Conservation (phyloP, 192 early-diverging fungal genomes). For the Gaertneriomyces semiglobifer region DNA sequence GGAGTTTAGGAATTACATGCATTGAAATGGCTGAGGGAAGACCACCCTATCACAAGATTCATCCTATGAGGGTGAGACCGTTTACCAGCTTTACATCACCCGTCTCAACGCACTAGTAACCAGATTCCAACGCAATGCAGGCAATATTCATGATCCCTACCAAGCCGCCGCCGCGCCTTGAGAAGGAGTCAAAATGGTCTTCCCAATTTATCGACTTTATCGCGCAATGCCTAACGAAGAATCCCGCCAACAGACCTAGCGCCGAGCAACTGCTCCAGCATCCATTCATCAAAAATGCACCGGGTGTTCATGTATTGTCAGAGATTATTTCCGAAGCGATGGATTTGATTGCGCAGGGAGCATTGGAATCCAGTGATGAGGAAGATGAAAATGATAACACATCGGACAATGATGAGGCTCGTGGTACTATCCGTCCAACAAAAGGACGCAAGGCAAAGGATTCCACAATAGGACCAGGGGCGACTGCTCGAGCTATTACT, state of each 20-base stretch:
- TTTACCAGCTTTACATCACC: neutral
- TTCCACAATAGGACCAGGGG: conserved; percentile 13
- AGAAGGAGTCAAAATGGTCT: conserved; percentile 44
- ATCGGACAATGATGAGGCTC: conserved; percentile 19
- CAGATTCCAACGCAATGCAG: neutral
- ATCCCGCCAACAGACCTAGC: conserved; percentile 47
- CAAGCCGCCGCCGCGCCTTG: conserved; percentile 57
- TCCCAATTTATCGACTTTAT: conserved; percentile 50
- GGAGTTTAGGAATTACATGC: conserved; percentile 60
- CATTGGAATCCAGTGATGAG: conserved; percentile 22
- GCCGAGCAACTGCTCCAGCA: conserved; percentile 51
- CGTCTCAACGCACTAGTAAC: neutral
- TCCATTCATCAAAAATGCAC: conserved; percentile 41
- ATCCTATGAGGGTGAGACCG: conserved; percentile 50
- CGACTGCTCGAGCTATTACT: neutral
- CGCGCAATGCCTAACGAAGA: conserved; percentile 54
- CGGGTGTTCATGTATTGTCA: conserved; percentile 13
- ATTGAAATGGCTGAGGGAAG: conserved; percentile 65
- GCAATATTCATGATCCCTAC: conserved; percentile 65
- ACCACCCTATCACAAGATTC: conserved; percentile 58
- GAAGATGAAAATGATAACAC: conserved; percentile 24
- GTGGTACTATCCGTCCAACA: conserved; percentile 2
- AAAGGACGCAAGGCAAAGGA: neutral
- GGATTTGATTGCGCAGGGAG: conserved; percentile 33
- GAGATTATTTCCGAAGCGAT: conserved; percentile 24